phyloP scores from a whole-genome alignment of 768 basidiomycete genomes.

The Omphalotus guepiniiformis region DNA sequence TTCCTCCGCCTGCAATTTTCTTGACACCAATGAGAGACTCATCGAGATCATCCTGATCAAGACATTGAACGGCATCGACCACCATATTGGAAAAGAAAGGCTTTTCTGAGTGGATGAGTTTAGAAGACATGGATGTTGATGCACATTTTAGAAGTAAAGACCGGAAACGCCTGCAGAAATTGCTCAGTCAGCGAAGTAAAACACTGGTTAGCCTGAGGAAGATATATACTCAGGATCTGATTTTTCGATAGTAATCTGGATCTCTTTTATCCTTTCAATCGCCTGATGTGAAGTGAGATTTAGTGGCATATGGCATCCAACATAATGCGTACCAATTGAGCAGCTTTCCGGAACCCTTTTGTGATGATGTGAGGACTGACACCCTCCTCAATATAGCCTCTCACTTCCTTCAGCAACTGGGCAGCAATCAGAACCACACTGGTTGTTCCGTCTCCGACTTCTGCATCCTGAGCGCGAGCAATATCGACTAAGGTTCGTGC shows the following conservation, averaged over 20 bases:
- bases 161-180: conserved; percentile 70
- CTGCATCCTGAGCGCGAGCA: conserved; percentile 96
- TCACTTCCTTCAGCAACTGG: conserved; percentile 90
- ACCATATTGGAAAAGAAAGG: conserved; percentile 99
- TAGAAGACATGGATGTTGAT: conserved; percentile 99
- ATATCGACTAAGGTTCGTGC: conserved; percentile 98
- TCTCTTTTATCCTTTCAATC: conserved; percentile 78
- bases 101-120: conserved; percentile 97
- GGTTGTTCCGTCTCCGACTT: conserved; percentile 98
- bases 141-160: conserved; percentile 95
- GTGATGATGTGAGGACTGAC: conserved; percentile 97
- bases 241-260: conserved; percentile 89
- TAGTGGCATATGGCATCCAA: conserved; percentile 3
- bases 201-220: conserved; percentile 1
- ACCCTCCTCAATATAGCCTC: conserved; percentile 91
- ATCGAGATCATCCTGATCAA: conserved; percentile 92
- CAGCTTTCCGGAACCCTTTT: conserved; percentile 90
- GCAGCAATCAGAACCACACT: conserved; percentile 93
- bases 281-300: conserved; percentile 46
- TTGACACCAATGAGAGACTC: conserved; percentile 96
- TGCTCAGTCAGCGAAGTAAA: conserved; percentile 13
- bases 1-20: conserved; percentile 95
- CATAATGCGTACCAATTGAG: conserved; percentile 63
- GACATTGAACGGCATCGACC: conserved; percentile 89
- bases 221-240: conserved; percentile 82